Conservation (phyloP, 1,139 yeast species). For the Pichia sp. region DNA sequence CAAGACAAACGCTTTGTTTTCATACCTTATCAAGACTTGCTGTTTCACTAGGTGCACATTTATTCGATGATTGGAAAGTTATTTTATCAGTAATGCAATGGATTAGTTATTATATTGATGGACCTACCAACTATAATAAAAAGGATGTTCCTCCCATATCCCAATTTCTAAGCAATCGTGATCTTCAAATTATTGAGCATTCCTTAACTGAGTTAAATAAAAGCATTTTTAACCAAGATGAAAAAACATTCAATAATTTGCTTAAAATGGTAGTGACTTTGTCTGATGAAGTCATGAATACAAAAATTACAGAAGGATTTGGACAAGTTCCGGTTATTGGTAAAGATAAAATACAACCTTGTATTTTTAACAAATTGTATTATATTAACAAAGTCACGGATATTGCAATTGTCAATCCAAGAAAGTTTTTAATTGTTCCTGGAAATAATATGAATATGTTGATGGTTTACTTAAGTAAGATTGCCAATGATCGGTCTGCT, state of each 20-base stretch:
- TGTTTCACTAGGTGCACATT: slow-evolving; percentile 66
- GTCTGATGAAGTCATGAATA: slow-evolving; percentile 28
- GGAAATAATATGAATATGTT: slow-evolving; percentile 43
- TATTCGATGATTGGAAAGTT: slow-evolving; percentile 62
- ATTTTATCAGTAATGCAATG: slow-evolving; percentile 69
- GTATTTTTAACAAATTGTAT: slow-evolving; percentile 40
- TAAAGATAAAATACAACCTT: slow-evolving; percentile 25
- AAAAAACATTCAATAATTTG: slow-evolving; percentile 42
- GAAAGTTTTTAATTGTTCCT: slow-evolving; percentile 39
- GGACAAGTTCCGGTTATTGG: slow-evolving; percentile 20
- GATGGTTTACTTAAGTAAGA: slow-evolving; percentile 40
- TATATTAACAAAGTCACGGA: slow-evolving; percentile 37
- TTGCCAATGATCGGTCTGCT: slow-evolving; percentile 35
- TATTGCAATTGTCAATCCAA: slow-evolving; percentile 44
- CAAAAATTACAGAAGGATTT: slow-evolving; percentile 1
- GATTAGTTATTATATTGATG: slow-evolving; percentile 58
- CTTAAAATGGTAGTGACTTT: slow-evolving; percentile 40
- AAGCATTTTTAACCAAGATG: slow-evolving; percentile 50
- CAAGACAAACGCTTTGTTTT: slow-evolving; percentile 67
- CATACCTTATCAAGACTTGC: slow-evolving; percentile 75
- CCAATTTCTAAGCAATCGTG: slow-evolving; percentile 36
- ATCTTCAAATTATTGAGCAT: slow-evolving; percentile 45
- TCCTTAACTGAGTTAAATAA: slow-evolving; percentile 57
- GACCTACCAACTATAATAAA: slow-evolving; percentile 42
- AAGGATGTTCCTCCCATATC: slow-evolving; percentile 34